Percentiles rank a stretch among this genome's conserved stretches.
These are phyloP conservation scores for Calonectria pseudoturangicola DNA, from an alignment of 2,329 filamentous ascomycete genomes.

Conservation along the genomic window DNA sequence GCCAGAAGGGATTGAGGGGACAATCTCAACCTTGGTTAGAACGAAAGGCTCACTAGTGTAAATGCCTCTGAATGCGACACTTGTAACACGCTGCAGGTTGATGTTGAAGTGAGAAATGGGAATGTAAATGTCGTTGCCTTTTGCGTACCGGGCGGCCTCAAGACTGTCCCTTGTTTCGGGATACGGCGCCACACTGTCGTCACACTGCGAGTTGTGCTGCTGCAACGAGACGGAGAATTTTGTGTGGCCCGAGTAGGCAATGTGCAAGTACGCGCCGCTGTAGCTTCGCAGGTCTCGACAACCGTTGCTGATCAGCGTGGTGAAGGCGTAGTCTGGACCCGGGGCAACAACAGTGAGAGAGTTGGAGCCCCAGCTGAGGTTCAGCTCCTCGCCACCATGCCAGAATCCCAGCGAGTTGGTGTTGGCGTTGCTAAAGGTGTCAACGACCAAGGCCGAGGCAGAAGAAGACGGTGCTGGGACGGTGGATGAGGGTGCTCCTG, in stretches of 20 bases:
- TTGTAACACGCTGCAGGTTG: conserved; percentile 72
- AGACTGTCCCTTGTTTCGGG: conserved; percentile 81
- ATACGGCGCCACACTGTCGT: conserved; percentile 73
- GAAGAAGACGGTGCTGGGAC: conserved; percentile 70
- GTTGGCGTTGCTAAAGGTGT: conserved; percentile 72
- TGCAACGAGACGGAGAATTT: conserved; percentile 79
- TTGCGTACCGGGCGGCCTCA: conserved; percentile 76
- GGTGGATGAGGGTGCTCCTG: conserved; percentile 66
- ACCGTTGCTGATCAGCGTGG: conserved; percentile 69
- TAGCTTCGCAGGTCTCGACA: conserved; percentile 72
- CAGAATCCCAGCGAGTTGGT: conserved; percentile 78
- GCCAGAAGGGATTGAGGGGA: conserved; percentile 70
- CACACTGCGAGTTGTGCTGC: conserved; percentile 79
- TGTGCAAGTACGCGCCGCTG: conserved; percentile 77
- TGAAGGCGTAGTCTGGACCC: conserved; percentile 73
- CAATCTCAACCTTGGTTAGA: conserved; percentile 77
- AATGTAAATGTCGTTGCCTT: conserved; percentile 76
- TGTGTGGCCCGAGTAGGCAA: conserved; percentile 77
- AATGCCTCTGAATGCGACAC: conserved; percentile 79
- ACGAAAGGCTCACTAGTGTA: conserved; percentile 71
- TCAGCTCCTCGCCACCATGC: conserved; percentile 80
- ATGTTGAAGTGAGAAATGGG: conserved; percentile 80
- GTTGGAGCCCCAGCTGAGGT: conserved; percentile 69
- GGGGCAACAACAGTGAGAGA: conserved; percentile 66
- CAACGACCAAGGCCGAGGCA: conserved; percentile 73